Evolutionary conservation across 2,329 filamentous ascomycete species (phyloP).

Genomic region (Penicillium sp.): DNA sequence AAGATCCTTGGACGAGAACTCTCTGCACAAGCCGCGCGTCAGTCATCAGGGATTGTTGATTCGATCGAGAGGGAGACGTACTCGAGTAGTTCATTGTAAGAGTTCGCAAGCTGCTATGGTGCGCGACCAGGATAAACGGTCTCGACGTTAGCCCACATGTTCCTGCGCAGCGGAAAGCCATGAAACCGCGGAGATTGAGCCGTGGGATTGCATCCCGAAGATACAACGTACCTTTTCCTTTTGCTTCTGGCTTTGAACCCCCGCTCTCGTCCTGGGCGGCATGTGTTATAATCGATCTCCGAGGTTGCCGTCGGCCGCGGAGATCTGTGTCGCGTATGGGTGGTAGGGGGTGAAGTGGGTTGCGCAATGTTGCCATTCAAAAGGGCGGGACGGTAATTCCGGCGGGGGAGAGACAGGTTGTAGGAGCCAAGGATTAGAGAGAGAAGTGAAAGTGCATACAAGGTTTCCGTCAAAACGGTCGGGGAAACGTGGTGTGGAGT

Average conservation of each 20-base stretch:
- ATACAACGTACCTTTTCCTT: constrained; percentile 56
- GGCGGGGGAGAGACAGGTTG: background rate
- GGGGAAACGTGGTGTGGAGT: constrained; percentile 15
- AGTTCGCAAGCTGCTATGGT: constrained; percentile 76
- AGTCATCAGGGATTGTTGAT: constrained; percentile 4
- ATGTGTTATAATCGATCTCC: constrained; percentile 41
- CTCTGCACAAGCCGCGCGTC: constrained; percentile 56
- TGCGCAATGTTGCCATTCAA: constrained; percentile 24
- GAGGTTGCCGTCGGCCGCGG: constrained; percentile 23
- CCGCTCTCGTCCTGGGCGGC: constrained; percentile 47
- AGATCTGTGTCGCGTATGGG: constrained; percentile 22
- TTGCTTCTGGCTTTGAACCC: constrained; percentile 60
- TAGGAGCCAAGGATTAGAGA: background rate
- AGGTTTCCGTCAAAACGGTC: background rate
- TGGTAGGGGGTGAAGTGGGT: constrained; percentile 9
- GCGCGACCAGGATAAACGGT: constrained; percentile 7
- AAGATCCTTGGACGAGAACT: constrained; percentile 90
- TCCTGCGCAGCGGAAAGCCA: background rate
- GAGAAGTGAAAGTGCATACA: background rate
- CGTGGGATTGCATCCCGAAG: background rate
- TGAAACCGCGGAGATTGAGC: background rate
- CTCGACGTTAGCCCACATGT: constrained; percentile 13
- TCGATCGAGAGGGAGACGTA: constrained; percentile 49
- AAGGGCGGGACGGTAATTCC: background rate
- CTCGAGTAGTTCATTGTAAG: constrained; percentile 95